phyloP scores from a whole-genome alignment of 441 rosid species.

The Eutrema salsugineum region DNA sequence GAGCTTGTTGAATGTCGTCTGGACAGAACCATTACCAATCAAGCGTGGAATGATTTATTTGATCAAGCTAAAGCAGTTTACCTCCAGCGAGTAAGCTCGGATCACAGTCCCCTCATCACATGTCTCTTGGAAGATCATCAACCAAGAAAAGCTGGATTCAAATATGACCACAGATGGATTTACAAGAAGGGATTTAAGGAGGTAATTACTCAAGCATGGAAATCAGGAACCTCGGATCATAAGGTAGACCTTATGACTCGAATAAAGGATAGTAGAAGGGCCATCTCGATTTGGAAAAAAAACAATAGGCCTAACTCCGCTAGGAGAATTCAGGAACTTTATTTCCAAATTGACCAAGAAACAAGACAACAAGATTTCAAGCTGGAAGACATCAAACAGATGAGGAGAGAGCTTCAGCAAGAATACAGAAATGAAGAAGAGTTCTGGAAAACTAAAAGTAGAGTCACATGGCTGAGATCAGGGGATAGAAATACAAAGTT shows the following conservation, averaged over 20 bases:
- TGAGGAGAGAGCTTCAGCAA: not conserved
- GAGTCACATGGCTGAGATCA: no score
- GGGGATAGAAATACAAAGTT: no score
- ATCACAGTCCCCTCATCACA: not conserved
- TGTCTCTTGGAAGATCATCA: not conserved
- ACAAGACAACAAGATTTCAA: not conserved
- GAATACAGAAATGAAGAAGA: not conserved
- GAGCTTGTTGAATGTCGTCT: not conserved
- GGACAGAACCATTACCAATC: not conserved
- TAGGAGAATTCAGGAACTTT: not conserved
- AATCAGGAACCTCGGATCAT: not conserved
- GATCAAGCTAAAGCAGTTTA: not conserved
- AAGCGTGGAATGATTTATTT: not conserved
- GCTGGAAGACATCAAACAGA: no score
- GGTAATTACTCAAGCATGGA: not conserved
- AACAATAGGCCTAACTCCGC: not conserved
- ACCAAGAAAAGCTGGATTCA: not conserved
- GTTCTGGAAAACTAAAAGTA: no score
- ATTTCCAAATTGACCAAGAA: not conserved
- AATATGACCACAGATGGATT: not conserved
- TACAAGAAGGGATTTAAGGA: not conserved
- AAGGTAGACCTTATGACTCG: not conserved
- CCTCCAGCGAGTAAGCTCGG: not conserved
- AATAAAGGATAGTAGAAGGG: not conserved
- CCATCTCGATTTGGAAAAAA: not conserved